Percentiles rank a stretch among this genome's conserved stretches.
Conservation (phyloP, 257 asterid species). For the Cruciata laevipes region DNA sequence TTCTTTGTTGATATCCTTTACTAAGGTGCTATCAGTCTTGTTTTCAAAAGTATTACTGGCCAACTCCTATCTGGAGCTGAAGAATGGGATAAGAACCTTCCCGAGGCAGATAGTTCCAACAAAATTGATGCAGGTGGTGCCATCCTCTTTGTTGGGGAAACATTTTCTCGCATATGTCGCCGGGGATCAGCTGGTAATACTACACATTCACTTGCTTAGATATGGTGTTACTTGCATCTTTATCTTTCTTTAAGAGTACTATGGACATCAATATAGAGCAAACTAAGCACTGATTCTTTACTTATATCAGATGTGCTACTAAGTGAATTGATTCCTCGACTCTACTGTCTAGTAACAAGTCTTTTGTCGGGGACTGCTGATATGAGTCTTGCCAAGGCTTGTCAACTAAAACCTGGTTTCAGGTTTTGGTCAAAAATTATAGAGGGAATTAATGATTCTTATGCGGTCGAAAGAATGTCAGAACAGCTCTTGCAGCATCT, state of each 20-base stretch:
- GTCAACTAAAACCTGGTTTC: slow-evolving; percentile 51
- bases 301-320: slow-evolving; percentile 64
- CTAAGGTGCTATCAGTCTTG: slow-evolving; percentile 45
- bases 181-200: slow-evolving; percentile 84
- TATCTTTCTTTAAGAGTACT: slow-evolving; percentile 8
- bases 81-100: slow-evolving; percentile 48
- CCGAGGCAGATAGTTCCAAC: slow-evolving; percentile 23
- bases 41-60: slow-evolving; percentile 55
- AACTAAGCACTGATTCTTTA: slow-evolving; percentile 7
- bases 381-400: slow-evolving; percentile 27
- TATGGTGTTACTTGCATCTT: slow-evolving; percentile 12
- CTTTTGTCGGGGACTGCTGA: slow-evolving; percentile 36
- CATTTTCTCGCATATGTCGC: slow-evolving; percentile 73
- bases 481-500: slow-evolving; percentile 76
- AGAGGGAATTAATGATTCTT: slow-evolving; percentile 70
- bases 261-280: background rate
- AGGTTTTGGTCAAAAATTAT: slow-evolving; percentile 72
- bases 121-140: slow-evolving; percentile 27
- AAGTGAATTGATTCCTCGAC: slow-evolving; percentile 51
- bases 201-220: slow-evolving; percentile 15
- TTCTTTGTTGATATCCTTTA: slow-evolving; percentile 28
- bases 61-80: slow-evolving; percentile 73
- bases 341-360: slow-evolving; percentile 49
- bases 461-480: slow-evolving; percentile 83
- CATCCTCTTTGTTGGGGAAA: slow-evolving; percentile 61